Evolutionary conservation across 352 stramenopile species (phyloP), one percentile per base, ranked within the genome.

Genomic region (Globisporangium apiculatum): DNA sequence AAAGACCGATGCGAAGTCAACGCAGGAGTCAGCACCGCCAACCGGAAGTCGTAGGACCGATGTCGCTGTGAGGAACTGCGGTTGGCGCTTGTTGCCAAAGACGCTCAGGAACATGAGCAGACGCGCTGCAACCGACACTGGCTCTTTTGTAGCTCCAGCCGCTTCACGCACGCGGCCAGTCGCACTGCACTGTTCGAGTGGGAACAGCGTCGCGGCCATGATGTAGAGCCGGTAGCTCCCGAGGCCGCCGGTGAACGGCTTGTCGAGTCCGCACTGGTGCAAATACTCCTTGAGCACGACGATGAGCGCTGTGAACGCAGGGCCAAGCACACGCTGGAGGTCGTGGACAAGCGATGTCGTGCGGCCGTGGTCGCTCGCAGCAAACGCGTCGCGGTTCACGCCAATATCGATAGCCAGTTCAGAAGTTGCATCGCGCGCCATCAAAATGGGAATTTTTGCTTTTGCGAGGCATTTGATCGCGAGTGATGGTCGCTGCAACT

Each of bases 171-270:
- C 54, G 2, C 17, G 8, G 10, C 17, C 42, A 42, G 15, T 51
- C 2, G n/a, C 36, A 6, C 68, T 64, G 11, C 40, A n/a, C 31
- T 53, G 62, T 46, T 60, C 31, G 12, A 62, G 47, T 7, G 76
- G 68, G 59, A 89, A 81, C 12, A 93, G 67, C 51, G 72, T 83
- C 8, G 79, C 79, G 18, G 91, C 76, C 80, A 93, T 91, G 61
- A 91, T 75, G 50, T 93, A 93, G 17, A 93, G 62, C 3, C 83
- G 75, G 58, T 85, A 93, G 64, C 83, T 91, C 5, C 80, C 83
- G 11, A 93, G 64, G 0, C 83, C 83, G 14, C 80, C 83, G 9
- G 80, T 89, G 57, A 86, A 91, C 7, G 79, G 83, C 50, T 91
- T 93, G 69, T 91, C 79, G 5, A 93, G 65, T 3, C 85, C 75